Evolutionary conservation across 768 basidiomycete genomes (phyloP).

Genomic region (Hypsizygus marmoreus): DNA sequence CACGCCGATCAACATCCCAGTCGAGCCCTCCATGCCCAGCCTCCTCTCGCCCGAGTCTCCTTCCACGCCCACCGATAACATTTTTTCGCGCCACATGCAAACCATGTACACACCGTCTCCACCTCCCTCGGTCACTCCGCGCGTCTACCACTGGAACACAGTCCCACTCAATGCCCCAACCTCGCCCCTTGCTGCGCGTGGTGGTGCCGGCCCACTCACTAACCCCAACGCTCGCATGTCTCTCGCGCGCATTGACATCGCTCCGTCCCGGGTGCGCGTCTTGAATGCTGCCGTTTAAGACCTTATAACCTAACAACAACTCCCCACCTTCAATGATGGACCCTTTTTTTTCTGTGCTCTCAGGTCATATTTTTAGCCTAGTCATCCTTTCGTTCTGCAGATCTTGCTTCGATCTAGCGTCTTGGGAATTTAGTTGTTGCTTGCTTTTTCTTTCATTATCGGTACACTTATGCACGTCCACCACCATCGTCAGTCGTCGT

Average conservation of each 20-base stretch:
- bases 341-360: too few species aligned
- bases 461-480: slow-evolving; percentile 15
- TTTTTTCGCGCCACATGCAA: slow-evolving; percentile 23
- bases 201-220: slow-evolving; percentile 49
- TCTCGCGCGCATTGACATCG: slow-evolving; percentile 49
- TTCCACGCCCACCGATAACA: slow-evolving; percentile 24
- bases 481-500: neutral
- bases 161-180: slow-evolving; percentile 28
- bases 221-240: slow-evolving; percentile 63
- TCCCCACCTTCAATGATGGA: slow-evolving; percentile 11
- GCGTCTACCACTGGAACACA: slow-evolving; percentile 56
- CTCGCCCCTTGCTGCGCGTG: slow-evolving; percentile 35
- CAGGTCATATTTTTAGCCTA: too few species aligned
- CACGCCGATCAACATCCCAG: slow-evolving; percentile 35
- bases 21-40: slow-evolving; percentile 29
- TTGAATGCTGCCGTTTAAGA: slow-evolving; percentile 40
- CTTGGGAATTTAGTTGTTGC: neutral
- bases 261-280: slow-evolving; percentile 46
- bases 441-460: slow-evolving; percentile 10
- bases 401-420: slow-evolving; percentile 2
- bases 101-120: slow-evolving; percentile 49
- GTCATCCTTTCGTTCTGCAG: too few species aligned
- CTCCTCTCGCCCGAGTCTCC: slow-evolving; percentile 31
- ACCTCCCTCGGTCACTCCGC: slow-evolving; percentile 55
- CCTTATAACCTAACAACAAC: slow-evolving; percentile 15